Base-by-base conservation (phyloP, 2,329 filamentous ascomycete genomes). In the Exophiala oligosperma region DNA sequence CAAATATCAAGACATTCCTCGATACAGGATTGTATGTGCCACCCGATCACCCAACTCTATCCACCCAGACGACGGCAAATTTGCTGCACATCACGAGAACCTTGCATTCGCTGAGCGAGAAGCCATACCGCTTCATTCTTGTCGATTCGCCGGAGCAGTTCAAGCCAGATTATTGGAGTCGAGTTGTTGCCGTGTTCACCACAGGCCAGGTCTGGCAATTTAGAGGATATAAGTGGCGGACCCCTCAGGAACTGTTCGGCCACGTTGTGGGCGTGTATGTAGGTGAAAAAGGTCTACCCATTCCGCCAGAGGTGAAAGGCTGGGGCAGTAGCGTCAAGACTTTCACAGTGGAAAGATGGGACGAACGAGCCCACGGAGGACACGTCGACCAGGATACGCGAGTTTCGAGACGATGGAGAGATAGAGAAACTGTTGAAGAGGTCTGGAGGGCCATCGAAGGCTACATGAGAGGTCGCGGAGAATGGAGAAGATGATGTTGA, bases 201-300 rank as follows among this genome's bases (percentile, higher is more conserved):
- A 99, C 94, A 0, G 94, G 94, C 35, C 94, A 99, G 77, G 87
- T 89, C 8, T 99, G 94, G 94, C 94, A 99, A 76, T 99, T 99
- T 78, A 96, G 97, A 77, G 90, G 86, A 66, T 99, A 99, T 83
- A 96, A 96, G 75, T 99, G 94, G 91, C 88, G 88, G 66, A 88
- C 89, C 56, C 90, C 94, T 0, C 83, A 86, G 12, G 94, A 97
- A 70, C 81, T 99, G 50, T 99, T 99, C 78, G 85, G 86, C 65
- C 90, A 97, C 70, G 90, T 91, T 1, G 81, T 91, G 12, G 94
- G 94, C 56, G 79, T 99, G 50, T 96, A 91, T 70, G 86, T 99
- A 1, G 94, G 94, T 2, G 97, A 92, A 91, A 85, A 89, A 61
- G 92, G 90, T 50, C 92, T 97, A 70, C 82, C 86, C 62, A 76